A percentile compares a stretch with the other conserved stretches of the same genome.
These are phyloP conservation scores for Tetrapisispora iriomotensis DNA, from an alignment of 805 yeast species.

Conservation along the genomic window DNA sequence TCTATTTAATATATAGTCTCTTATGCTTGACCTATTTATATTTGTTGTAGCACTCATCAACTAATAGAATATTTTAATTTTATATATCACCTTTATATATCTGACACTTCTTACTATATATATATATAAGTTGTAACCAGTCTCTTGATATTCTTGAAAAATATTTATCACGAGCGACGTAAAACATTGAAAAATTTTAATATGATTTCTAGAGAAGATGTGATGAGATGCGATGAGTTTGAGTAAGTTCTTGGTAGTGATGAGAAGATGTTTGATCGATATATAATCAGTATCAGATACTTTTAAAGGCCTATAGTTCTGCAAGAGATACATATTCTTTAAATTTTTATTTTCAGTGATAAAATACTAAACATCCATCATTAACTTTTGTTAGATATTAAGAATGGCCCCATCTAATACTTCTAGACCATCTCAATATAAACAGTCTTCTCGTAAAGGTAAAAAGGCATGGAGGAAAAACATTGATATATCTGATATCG, in stretches of 20 bases:
- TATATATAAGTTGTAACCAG: no score
- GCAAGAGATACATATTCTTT: neutral
- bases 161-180: neutral
- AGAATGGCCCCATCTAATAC: conserved; percentile 13
- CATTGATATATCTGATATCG: conserved; percentile 76
- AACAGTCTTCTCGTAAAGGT: conserved; percentile 82
- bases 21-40: no score
- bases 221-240: conserved; percentile 9
- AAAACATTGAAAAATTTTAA: conserved; percentile 8
- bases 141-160: neutral
- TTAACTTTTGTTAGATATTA: neutral
- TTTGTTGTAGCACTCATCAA: no score
- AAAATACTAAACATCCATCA: neutral
- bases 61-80: no score
- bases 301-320: neutral
- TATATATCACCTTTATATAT: no score
- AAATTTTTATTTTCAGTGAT: neutral
- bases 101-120: no score
- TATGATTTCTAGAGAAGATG: conserved; percentile 13
- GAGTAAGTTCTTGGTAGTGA: neutral
- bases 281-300: neutral
- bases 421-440: conserved; percentile 45
- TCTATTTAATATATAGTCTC: no score
- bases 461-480: conserved; percentile 95
- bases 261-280: neutral